Conservation (phyloP, 805 yeast genomes). For the Soucietia sequanensis region DNA sequence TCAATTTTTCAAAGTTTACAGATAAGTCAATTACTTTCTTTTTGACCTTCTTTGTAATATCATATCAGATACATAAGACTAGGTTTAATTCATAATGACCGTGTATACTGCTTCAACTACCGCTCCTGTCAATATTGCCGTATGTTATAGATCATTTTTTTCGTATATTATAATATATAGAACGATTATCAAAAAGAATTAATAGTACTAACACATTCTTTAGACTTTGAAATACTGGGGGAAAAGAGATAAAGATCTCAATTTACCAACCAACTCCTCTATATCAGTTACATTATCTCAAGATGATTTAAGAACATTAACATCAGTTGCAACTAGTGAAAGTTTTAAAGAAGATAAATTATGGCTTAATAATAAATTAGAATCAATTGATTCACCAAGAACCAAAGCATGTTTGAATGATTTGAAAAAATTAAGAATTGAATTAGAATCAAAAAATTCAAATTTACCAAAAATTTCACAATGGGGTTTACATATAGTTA, state of each 20-base stretch:
- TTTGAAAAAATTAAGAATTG: constrained; percentile 63
- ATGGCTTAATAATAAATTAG: constrained; percentile 84
- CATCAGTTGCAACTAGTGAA: constrained; percentile 76
- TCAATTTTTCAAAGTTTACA: no score
- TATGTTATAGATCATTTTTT: no score
- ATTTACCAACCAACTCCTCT: constrained; percentile 94
- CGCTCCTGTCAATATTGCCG: constrained; percentile 97
- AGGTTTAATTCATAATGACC: no score
- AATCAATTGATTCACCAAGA: constrained; percentile 61
- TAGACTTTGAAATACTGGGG: constrained; percentile 98
- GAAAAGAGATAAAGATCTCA: constrained; percentile 83
- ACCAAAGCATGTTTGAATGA: constrained; percentile 75
- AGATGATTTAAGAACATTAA: constrained; percentile 84
- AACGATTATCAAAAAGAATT: no score
- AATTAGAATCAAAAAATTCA: constrained; percentile 56
- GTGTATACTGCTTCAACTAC: constrained; percentile 78
- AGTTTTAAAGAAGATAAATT: constrained; percentile 61
- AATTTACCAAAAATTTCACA: constrained; percentile 59
- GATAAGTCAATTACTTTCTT: no score
- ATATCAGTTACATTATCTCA: constrained; percentile 93
- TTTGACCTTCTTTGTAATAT: no score
- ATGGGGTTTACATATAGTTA: constrained; percentile 74
- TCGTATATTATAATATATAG: no score
- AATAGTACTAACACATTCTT: constrained; percentile 9
- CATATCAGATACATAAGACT: no score